These are phyloP conservation scores for Pseudogymnoascus pannorum DNA, from an alignment of 2,329 filamentous ascomycete species.

Conservation along the genomic window DNA sequence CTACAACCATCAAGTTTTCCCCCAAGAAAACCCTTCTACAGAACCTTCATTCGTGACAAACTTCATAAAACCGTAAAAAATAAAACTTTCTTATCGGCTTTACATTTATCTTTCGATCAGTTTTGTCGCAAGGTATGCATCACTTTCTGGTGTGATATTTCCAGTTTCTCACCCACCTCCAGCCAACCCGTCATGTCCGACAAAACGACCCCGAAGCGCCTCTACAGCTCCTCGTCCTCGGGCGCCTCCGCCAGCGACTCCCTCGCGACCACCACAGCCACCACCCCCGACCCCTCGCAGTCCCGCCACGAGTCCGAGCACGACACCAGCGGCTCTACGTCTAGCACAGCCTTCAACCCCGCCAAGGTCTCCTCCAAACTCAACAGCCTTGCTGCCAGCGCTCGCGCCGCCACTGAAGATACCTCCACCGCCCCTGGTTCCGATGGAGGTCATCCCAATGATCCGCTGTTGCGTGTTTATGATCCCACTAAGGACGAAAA, in stretches of 20 bases:
- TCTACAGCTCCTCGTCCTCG: not conserved
- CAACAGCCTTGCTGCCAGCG: not conserved
- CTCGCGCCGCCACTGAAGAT: not conserved
- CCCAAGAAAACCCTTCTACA: not conserved
- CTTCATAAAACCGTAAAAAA: not conserved
- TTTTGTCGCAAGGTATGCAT: not conserved
- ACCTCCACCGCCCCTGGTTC: not conserved
- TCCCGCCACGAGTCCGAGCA: not conserved
- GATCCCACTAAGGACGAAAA: constrained; percentile 1
- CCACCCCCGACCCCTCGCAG: not conserved
- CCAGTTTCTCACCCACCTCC: not conserved
- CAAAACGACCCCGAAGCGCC: not conserved
- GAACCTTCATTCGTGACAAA: not conserved
- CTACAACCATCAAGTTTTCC: not conserved
- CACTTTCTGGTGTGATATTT: not conserved
- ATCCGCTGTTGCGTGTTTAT: constrained; percentile 7
- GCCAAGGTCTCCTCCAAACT: constrained; percentile 1
- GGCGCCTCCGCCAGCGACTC: not conserved
- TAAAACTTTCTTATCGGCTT: not conserved
- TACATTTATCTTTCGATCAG: not conserved
- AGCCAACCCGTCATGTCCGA: constrained; percentile 1
- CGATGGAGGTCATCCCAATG: not conserved
- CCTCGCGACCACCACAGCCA: not conserved
- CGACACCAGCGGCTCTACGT: not conserved
- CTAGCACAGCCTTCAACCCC: not conserved